phyloP scores from a whole-genome alignment of 768 basidiomycete species.

The Harrya chromipes region DNA sequence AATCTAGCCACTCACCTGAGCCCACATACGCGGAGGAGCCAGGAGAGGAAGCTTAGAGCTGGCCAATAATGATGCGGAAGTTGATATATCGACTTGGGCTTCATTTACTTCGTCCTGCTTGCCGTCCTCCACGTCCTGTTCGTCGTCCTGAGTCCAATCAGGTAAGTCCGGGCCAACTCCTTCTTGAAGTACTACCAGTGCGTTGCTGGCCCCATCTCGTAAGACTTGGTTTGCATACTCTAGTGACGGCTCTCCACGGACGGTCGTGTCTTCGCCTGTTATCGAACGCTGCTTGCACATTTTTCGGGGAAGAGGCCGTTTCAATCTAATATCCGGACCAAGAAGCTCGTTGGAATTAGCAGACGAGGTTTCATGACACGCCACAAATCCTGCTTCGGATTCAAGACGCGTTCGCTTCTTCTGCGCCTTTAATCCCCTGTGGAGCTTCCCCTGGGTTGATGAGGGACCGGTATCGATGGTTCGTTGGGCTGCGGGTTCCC shows the following conservation, averaged over 20 bases:
- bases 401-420: constrained; percentile 21
- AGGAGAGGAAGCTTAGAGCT: constrained; percentile 26
- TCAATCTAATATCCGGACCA: constrained; percentile 17
- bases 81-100: constrained; percentile 13
- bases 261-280: background rate
- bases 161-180: constrained; percentile 1
- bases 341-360: constrained; percentile 6
- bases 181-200: constrained; percentile 6
- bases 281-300: background rate
- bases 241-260: constrained; percentile 5
- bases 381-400: constrained; percentile 10
- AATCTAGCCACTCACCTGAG: constrained; percentile 33
- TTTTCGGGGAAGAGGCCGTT: constrained; percentile 24
- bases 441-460: background rate
- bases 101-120: constrained; percentile 10
- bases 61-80: background rate
- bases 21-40: constrained; percentile 41
- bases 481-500: background rate
- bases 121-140: constrained; percentile 15
- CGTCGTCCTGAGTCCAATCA: constrained; percentile 28
- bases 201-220: constrained; percentile 18
- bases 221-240: constrained; percentile 17
- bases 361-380: background rate
- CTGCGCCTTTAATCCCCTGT: background rate
- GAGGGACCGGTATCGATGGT: background rate